These are phyloP conservation scores for Xylaria longipes DNA, from an alignment of 495 filamentous ascomycete species.

Conservation along the genomic window DNA sequence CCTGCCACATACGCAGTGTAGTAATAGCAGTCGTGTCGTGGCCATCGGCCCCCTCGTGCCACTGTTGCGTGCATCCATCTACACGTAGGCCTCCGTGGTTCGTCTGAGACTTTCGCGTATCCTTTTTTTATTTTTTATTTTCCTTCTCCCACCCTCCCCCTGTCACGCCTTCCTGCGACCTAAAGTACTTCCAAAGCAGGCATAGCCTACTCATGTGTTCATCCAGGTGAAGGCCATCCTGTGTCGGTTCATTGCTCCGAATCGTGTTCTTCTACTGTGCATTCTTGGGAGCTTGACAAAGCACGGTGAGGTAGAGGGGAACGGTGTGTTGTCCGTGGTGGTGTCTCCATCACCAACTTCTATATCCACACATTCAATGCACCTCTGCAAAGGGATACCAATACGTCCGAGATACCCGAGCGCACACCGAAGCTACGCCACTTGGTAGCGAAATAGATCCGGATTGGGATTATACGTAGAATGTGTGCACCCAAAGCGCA, in stretches of 20 bases:
- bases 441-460: neutral
- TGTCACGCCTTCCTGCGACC: slow-evolving; percentile 24
- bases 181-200: slow-evolving; percentile 22
- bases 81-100: slow-evolving; percentile 31
- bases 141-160: slow-evolving; percentile 10
- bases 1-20: slow-evolving; percentile 25
- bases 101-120: slow-evolving; percentile 23
- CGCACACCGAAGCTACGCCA: slow-evolving; percentile 19
- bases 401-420: slow-evolving; percentile 15
- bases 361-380: slow-evolving; percentile 8
- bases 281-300: neutral
- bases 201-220: slow-evolving; percentile 18
- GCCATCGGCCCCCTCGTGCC: slow-evolving; percentile 24
- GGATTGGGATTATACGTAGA: neutral
- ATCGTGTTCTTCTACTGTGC: neutral
- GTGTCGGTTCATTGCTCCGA: slow-evolving; percentile 7
- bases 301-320: slow-evolving; percentile 6
- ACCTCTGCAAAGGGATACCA: neutral
- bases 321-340: slow-evolving; percentile 19
- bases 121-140: slow-evolving; percentile 28
- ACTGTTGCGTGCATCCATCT: slow-evolving; percentile 28
- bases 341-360: slow-evolving; percentile 5
- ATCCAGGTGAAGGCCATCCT: slow-evolving; percentile 6
- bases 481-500: neutral
- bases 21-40: slow-evolving; percentile 28